Evolutionary conservation across 306 rosid genomes (phyloP).

Genomic region (Canavalia ensiformis): DNA sequence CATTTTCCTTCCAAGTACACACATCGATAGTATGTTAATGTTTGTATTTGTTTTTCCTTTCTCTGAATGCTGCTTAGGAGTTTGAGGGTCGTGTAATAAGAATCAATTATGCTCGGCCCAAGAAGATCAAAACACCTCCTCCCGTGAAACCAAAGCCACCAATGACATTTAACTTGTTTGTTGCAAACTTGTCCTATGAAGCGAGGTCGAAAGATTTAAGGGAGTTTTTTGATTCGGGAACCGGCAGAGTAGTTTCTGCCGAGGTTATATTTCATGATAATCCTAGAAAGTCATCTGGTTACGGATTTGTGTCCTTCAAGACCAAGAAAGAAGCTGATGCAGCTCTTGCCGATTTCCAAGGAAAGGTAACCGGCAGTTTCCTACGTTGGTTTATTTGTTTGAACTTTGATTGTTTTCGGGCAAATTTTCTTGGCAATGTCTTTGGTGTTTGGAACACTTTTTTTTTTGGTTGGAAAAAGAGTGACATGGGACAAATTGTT

Average conservation of each 20-base stretch:
- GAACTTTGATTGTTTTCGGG: constrained; percentile 15
- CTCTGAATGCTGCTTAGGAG: constrained; percentile 61
- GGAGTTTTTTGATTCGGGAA: constrained; percentile 75
- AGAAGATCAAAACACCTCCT: constrained; percentile 62
- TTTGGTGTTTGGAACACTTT: neutral
- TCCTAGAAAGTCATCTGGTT: constrained; percentile 83
- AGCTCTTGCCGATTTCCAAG: constrained; percentile 75
- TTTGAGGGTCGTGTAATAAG: constrained; percentile 74
- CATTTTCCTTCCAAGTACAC: neutral
- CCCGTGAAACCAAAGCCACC: constrained; percentile 61
- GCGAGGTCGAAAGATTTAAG: constrained; percentile 78
- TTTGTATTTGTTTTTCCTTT: neutral
- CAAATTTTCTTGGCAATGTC: neutral
- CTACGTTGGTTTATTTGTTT: constrained; percentile 26
- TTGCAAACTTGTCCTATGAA: constrained; percentile 79
- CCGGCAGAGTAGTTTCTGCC: constrained; percentile 67
- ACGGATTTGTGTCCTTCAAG: constrained; percentile 92
- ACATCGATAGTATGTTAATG: neutral
- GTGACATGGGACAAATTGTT: constrained; percentile 35
- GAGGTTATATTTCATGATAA: constrained; percentile 69
- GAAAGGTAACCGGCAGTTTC: constrained; percentile 70
- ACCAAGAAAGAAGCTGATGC: constrained; percentile 81
- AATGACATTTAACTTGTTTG: constrained; percentile 81
- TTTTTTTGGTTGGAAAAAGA: constrained; percentile 30
- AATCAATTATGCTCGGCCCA: constrained; percentile 71